Evolutionary conservation across 768 basidiomycete genomes (phyloP), one percentile per base, ranked within the genome.

Genomic region (Boletus rufocinnamomeus): DNA sequence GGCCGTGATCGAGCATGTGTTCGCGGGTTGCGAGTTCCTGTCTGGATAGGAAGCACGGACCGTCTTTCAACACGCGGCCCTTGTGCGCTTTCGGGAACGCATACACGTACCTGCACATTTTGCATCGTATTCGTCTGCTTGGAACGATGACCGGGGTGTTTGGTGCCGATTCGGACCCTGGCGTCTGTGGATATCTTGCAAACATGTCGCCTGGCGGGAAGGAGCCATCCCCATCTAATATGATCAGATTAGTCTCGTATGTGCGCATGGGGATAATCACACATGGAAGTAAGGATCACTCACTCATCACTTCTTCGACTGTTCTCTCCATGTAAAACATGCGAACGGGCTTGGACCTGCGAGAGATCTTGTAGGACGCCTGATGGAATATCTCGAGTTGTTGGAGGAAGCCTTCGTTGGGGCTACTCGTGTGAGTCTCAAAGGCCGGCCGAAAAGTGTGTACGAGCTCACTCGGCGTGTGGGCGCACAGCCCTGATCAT

Each of bases 1-100:
- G 89, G 6, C 88, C 89, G 65, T 95, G 93, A 70, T 94, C 90
- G 48, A 94, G 82, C 91, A 98, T 93, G 69, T 97, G 91, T 68
- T 95, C 93, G n/a, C 90, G 80, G 0, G 91, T 84, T 1, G 95
- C 95, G 16, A 98, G 80, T 65, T 93, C 92, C 58, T 88, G 86
- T 66, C 93, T 60, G 30, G 30, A 54, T 47, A 25, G 47, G 37
- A 27, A 51, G 47, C 14, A 47, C 13, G 47, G 37, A 34, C 23
- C 25, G 44, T 30, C 47, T 58, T 25, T 52, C 8, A 47, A 47
- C 37, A 40, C 13, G 49, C 25, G 44, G 8, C 13, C 30, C 13
- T 25, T 5, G 57, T 50, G 35, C 37, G 21, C 6, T n/a, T 43
- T 43, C 13, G 43, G 11, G 17, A 49, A 25, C 6, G 28, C 5